A percentile compares a stretch with the other conserved stretches of the same genome.
Evolutionary conservation across 495 filamentous ascomycete species (phyloP).

Genomic region (Sabuloglossum arenarium): DNA sequence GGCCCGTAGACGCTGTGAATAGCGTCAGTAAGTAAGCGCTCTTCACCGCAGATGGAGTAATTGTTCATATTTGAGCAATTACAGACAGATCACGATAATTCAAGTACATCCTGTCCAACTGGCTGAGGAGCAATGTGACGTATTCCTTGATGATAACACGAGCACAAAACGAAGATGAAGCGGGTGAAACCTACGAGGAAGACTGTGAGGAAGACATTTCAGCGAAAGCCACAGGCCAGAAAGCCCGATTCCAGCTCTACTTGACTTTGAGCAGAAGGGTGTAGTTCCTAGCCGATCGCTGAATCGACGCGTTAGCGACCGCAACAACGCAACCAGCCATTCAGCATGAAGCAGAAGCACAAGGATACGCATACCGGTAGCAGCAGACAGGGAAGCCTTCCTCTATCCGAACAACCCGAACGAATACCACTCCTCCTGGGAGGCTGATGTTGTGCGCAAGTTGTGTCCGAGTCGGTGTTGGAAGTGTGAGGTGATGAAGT

Average conservation of each 20-base stretch:
- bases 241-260: not conserved
- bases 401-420: too few relatives aligned
- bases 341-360: not conserved
- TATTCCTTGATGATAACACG: not conserved
- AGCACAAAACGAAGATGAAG: not conserved
- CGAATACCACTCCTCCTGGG: too few relatives aligned
- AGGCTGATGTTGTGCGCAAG: too few relatives aligned
- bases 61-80: not conserved
- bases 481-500: too few relatives aligned
- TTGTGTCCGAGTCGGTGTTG: too few relatives aligned
- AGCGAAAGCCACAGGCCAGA: not conserved
- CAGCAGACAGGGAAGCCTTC: too few relatives aligned
- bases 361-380: too few relatives aligned
- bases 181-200: not conserved
- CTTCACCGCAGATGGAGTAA: not conserved
- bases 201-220: slow-evolving; percentile 4
- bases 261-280: not conserved
- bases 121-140: not conserved
- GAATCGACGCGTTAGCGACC: not conserved
- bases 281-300: not conserved
- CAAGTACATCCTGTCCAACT: not conserved
- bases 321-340: not conserved
- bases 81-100: not conserved
- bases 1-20: slow-evolving; percentile 20
- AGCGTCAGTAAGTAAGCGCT: not conserved